Percentiles rank a stretch among this genome's conserved stretches.
Evolutionary conservation across 306 rosid genomes (phyloP).

Genomic region (Cucurbita moschata): DNA sequence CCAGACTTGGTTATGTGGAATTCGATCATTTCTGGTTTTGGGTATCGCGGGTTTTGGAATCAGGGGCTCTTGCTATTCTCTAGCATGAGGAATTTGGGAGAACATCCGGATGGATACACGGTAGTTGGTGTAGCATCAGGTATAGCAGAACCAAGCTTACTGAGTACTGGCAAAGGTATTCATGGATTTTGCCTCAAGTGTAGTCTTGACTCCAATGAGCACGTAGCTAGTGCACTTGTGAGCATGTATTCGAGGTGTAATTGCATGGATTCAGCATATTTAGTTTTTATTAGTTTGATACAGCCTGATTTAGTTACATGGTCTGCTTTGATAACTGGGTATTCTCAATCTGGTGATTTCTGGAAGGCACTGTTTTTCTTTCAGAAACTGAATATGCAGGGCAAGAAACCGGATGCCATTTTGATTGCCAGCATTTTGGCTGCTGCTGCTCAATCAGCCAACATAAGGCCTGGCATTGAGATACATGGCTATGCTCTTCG

Average conservation of each 20-base stretch:
- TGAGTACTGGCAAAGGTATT: slow-evolving; percentile 44
- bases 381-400: slow-evolving; percentile 35
- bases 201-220: slow-evolving; percentile 43
- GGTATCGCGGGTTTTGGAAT: slow-evolving; percentile 40
- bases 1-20: slow-evolving; percentile 78
- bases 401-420: slow-evolving; percentile 48
- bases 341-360: slow-evolving; percentile 47
- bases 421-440: slow-evolving; percentile 63
- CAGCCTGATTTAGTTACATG: slow-evolving; percentile 76
- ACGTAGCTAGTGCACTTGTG: slow-evolving; percentile 57
- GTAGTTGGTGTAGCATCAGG: slow-evolving; percentile 58
- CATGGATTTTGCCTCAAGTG: slow-evolving; percentile 51
- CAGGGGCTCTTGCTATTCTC: slow-evolving; percentile 39
- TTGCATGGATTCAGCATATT: slow-evolving; percentile 45
- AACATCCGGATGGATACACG: slow-evolving; percentile 55
- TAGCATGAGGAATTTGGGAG: slow-evolving; percentile 39
- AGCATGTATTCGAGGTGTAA: slow-evolving; percentile 70
- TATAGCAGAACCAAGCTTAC: slow-evolving; percentile 30
- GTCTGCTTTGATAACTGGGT: slow-evolving; percentile 75
- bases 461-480: slow-evolving; percentile 45
- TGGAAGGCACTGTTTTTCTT: slow-evolving; percentile 37
- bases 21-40: slow-evolving; percentile 62
- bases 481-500: slow-evolving; percentile 60
- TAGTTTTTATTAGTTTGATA: slow-evolving; percentile 38
- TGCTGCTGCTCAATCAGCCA: slow-evolving; percentile 44